These are phyloP conservation scores for Misopates orontium DNA, from an alignment of 257 asterid species.

Conservation along the genomic window DNA sequence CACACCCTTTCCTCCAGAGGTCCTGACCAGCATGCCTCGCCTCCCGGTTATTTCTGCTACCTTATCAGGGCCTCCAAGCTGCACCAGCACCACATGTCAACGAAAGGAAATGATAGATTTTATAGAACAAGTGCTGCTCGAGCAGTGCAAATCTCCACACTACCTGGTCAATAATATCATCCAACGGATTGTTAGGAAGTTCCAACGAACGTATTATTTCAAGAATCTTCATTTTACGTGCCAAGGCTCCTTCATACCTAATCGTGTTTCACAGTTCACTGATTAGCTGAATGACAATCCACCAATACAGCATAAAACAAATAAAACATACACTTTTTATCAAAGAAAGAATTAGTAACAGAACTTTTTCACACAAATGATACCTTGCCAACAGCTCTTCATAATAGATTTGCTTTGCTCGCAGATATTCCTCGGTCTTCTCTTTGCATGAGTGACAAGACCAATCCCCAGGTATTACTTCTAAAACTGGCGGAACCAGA, in stretches of 20 bases:
- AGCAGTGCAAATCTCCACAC: conserved; percentile 14
- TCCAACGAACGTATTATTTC: conserved; percentile 84
- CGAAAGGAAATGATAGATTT: conserved; percentile 10
- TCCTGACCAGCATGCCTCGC: conserved; percentile 93
- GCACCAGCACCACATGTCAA: conserved; percentile 34
- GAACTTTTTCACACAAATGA: background rate
- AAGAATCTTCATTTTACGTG: conserved; percentile 65
- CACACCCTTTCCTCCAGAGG: conserved; percentile 91
- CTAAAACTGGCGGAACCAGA: conserved; percentile 78
- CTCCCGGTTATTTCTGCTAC: conserved; percentile 99
- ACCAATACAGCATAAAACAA: conserved; percentile 22
- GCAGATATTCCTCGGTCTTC: conserved; percentile 87
- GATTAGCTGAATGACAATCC: conserved; percentile 23
- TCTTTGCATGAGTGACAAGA: conserved; percentile 89
- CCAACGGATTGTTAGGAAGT: conserved; percentile 98
- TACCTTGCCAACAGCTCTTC: conserved; percentile 76
- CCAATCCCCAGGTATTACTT: conserved; percentile 71
- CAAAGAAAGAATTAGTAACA: background rate
- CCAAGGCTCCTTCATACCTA: conserved; percentile 87
- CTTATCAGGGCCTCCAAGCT: conserved; percentile 97
- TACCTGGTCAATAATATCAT: conserved; percentile 98
- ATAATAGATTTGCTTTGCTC: conserved; percentile 68
- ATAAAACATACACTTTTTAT: background rate
- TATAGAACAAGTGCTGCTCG: background rate
- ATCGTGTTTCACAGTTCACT: conserved; percentile 27